Base-by-base conservation (phyloP, 2,329 filamentous ascomycete genomes). In the Colletotrichum agaves region DNA sequence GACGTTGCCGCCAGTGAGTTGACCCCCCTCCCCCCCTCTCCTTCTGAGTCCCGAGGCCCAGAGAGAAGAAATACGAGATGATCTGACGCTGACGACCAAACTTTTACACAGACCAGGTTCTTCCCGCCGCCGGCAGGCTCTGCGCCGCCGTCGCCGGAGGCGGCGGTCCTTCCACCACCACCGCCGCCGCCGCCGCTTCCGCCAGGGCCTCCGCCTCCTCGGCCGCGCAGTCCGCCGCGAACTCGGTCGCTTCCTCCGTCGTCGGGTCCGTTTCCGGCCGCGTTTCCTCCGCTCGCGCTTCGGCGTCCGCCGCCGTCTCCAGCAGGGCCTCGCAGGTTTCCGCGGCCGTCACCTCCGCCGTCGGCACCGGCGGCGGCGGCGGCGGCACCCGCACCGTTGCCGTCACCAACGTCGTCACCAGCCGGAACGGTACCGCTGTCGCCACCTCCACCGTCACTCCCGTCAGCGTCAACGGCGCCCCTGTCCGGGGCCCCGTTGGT, bases 401-500 rank as follows among this genome's bases (percentile, higher is more conserved):
- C 4, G 52, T 66, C 43, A 69, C 66, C 31, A 66, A 27, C 46
- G 13, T 33, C 13, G 13, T 63, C 41, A 67, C 63, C 7, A 43
- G 31, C 4, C 17, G 33, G 31, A 67, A 59, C 47, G 64, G 62
- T 17, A 69, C 37, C 8, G 15, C 44, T 7, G 39, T 43, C 12
- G 44, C 57, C 3, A 31, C 63, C n/a, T 50, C 56, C 4, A 66
- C 66, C 11, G 19, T 43, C 21, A 5, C 43, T 37, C 61, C 62
- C 10, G 62, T 69, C 39, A 61, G 49, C 8, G 37, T 58, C 39
- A 67, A 62, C 53, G 67, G 63, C 17, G 57, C 52, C 17, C 15
- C 52, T 27, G n/a, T 17, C 15, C 52, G 52, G 11, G 67, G 63
- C 8, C 63, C 63, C 10, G n/a, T 63, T 10, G 66, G 62, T 2